Evolutionary conservation across 2,329 filamentous ascomycete genomes (phyloP), one percentile per base, ranked within the genome.

Genomic region (Monosporascus cannonballus): DNA sequence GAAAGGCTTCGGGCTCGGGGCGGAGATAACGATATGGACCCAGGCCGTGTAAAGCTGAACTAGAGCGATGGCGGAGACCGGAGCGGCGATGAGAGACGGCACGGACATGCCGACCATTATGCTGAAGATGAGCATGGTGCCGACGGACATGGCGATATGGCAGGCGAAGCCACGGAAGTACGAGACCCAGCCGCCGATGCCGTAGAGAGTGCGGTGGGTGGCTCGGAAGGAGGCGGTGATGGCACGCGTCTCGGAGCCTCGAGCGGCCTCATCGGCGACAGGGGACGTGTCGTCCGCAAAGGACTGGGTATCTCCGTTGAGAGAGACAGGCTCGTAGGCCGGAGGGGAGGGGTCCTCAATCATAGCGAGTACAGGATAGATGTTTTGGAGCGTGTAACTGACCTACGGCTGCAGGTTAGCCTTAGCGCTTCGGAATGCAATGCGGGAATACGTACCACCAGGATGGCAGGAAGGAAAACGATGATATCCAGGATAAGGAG

Each of bases 11-110:
- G 75, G 65, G 52, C 80, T 85, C 5, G 84, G 83, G 50, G 83
- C 76, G 2, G 89, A 85, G 65, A 96, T 91, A 67, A 96, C 83
- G 63, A 89, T 85, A 69, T 96, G 90, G 3, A 91, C 89, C 90
- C 91, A 96, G 50, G 83, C 80, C 60, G 92, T 81, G 67, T 83
- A 80, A 54, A 93, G 69, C 63, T 87, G 87, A 38, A 86, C 80
- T 34, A 89, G 74, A 20, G 80, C 69, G 22, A 93, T 69, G 49
- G 80, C 76, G 25, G 82, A 76, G 42, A 87, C 53, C 48, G 86
- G 76, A 50, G 76, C 76, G 51, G 75, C 74, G 51, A 88, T 39
- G 25, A 67, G 73, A 66, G 62, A 71, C 58, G 58, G 72, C 20
- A 81, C 64, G 39, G 72, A 56, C 42, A 64, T n/a, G 38, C 54